Conservation (phyloP, 2,329 filamentous ascomycete genomes). For the Dothiorella sarmentorum region DNA sequence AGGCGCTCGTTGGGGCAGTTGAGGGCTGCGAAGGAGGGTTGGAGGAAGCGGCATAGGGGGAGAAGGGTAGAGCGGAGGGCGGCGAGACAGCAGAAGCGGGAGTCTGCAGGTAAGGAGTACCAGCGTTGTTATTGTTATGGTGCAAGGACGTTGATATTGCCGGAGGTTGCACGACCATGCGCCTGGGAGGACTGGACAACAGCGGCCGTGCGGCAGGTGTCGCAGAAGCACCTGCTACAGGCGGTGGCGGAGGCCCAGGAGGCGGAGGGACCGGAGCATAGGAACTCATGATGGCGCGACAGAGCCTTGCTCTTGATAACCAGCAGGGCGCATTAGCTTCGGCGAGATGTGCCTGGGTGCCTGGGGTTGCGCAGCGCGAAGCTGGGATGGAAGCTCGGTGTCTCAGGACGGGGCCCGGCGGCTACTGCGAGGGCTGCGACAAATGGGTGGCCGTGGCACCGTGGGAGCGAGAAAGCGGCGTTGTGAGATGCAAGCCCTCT, state of each 20-base stretch:
- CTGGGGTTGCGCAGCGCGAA: neutral
- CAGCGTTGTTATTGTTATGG: constrained; percentile 26
- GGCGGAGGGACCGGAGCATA: constrained; percentile 16
- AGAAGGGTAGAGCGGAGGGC: constrained; percentile 35
- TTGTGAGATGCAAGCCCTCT: neutral
- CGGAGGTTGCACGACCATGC: constrained; percentile 41
- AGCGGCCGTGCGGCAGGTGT: constrained; percentile 3
- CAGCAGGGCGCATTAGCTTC: constrained; percentile 6
- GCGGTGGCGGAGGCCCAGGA: constrained; percentile 13
- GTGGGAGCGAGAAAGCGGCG: neutral
- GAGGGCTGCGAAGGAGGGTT: constrained; percentile 24
- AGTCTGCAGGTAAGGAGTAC: constrained; percentile 35
- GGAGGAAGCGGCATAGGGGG: constrained; percentile 30
- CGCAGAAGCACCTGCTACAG: constrained; percentile 8
- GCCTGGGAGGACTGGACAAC: constrained; percentile 27
- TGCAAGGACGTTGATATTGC: constrained; percentile 40
- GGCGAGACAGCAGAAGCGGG: constrained; percentile 34
- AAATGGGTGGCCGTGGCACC: neutral
- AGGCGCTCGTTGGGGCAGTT: constrained; percentile 33
- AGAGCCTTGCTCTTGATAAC: constrained; percentile 12
- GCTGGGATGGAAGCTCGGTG: constrained; percentile 1
- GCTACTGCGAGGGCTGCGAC: neutral
- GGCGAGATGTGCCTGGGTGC: neutral
- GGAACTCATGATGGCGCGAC: constrained; percentile 13
- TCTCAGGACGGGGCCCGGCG: constrained; percentile 1